Evolutionary conservation across 1,284 basidiomycete genomes (phyloP), one percentile per base, ranked within the genome.

Genomic region (Pterulicium gracile): DNA sequence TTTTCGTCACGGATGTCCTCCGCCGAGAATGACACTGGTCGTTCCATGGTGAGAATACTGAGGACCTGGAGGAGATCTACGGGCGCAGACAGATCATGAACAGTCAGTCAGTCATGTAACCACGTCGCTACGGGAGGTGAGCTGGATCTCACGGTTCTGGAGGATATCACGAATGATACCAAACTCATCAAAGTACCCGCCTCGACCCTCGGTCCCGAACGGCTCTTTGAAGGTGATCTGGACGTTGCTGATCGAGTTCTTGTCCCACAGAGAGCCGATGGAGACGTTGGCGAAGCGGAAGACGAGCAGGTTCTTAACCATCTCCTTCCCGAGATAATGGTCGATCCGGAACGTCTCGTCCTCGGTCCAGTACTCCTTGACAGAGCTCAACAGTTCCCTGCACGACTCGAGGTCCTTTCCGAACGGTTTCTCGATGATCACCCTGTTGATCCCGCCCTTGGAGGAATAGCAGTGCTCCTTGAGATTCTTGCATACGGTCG

Each of bases 191-290:
- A 97, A 97, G 76, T 97, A 97, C 20, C 94, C 93, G 32, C 93
- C 93, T 56, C 93, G 88, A 34, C 93, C 93, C 64, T 97, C 93
- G 43, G 93, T 97, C 34, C 93, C 93, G 61, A 97, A 95, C 7
- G 92, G 88, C 68, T 97, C 94, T 71, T 97, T 97, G 80, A 97
- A 96, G 5, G 91, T 95, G 68, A 97, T 95, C 65, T 97, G 94
- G 34, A 97, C 89, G 61, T 92, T 97, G 66, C 79, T 83, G 67
- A 97, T 87, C 49, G 81, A 88, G 65, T 92, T 90, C 67, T 88
- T 95, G 70, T 96, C 92, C 87, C 93, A 94, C 20, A 78, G 77
- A 21, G 88, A 79, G 52, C 81, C 80, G 65, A 96, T 67, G 22
- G 92, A 88, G 54, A 92, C 69, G 66, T 97, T 97, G 52, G 89